Conservation (phyloP, 768 basidiomycete genomes). For the Trametes meyenii region DNA sequence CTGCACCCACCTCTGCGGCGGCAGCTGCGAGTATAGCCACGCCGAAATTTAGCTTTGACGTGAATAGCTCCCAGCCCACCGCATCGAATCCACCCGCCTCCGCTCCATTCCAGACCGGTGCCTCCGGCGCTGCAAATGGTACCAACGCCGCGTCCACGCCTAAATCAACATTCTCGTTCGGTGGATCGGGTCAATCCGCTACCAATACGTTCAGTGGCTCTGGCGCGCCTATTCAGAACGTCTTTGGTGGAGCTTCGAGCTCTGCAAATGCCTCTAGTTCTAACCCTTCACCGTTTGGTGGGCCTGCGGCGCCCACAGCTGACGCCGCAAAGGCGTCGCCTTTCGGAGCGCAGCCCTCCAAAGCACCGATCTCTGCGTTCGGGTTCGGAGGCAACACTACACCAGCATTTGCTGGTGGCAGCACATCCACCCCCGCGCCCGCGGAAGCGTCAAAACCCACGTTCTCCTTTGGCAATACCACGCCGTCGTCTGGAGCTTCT, state of each 20-base stretch:
- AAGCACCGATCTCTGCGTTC: neutral
- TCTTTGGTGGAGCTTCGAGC: constrained; percentile 3
- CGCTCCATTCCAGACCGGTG: constrained; percentile 5
- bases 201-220: neutral
- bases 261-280: neutral
- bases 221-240: neutral
- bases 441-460: constrained; percentile 17
- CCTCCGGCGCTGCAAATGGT: neutral
- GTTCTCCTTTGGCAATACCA: constrained; percentile 17
- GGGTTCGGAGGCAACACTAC: constrained; percentile 6
- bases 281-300: constrained; percentile 2
- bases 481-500: neutral
- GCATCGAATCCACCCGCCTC: neutral
- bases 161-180: too few species aligned
- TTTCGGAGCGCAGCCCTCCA: constrained; percentile 13
- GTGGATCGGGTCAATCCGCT: too few species aligned
- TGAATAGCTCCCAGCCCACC: constrained; percentile 3
- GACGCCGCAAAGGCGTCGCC: constrained; percentile 2
- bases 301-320: neutral
- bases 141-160: constrained; percentile 3
- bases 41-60: constrained; percentile 23
- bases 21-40: constrained; percentile 2
- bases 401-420: constrained; percentile 2
- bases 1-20: neutral
- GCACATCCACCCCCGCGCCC: constrained; percentile 3